A percentile compares a stretch with the other conserved stretches of the same genome.
phyloP scores from a whole-genome alignment of 352 stramenopile genomes.

The Globisporangium cederbergense region DNA sequence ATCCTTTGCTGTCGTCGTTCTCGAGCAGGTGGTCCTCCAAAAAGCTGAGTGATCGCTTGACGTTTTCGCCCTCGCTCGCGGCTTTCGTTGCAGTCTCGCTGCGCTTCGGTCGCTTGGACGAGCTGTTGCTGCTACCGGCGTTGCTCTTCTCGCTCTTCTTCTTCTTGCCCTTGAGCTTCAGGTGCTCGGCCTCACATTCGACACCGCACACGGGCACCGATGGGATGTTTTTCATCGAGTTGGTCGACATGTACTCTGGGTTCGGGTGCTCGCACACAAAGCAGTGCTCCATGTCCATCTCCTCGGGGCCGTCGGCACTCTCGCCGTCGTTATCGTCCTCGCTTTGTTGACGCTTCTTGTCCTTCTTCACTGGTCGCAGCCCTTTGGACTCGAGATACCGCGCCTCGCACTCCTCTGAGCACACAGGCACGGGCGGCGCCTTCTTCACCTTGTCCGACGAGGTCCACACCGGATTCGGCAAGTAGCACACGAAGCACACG shows the following conservation, averaged over 20 bases:
- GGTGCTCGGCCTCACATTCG: constrained; percentile 56
- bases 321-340: constrained; percentile 18
- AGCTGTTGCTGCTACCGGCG: not conserved
- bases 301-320: constrained; percentile 4
- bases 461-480: constrained; percentile 61
- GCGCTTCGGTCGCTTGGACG: constrained; percentile 4
- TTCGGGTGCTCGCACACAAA: constrained; percentile 59
- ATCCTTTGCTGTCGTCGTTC: constrained; percentile 63
- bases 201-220: constrained; percentile 67
- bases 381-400: constrained; percentile 57
- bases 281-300: constrained; percentile 37
- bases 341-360: constrained; percentile 17
- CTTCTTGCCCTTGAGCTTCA: constrained; percentile 20
- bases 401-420: constrained; percentile 47
- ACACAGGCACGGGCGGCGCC: constrained; percentile 54
- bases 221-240: constrained; percentile 40
- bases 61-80: not conserved
- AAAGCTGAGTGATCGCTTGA: constrained; percentile 57
- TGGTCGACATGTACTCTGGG: constrained; percentile 64
- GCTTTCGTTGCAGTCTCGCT: not conserved
- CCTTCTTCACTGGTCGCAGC: constrained; percentile 27
- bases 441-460: constrained; percentile 57
- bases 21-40: constrained; percentile 73
- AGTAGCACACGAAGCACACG: constrained; percentile 56
- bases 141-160: constrained; percentile 27